Percentiles rank a stretch among this genome's conserved stretches.
These are phyloP conservation scores for Diaporthe citrichinensis DNA, from an alignment of 2,329 filamentous ascomycete species.

Conservation along the genomic window DNA sequence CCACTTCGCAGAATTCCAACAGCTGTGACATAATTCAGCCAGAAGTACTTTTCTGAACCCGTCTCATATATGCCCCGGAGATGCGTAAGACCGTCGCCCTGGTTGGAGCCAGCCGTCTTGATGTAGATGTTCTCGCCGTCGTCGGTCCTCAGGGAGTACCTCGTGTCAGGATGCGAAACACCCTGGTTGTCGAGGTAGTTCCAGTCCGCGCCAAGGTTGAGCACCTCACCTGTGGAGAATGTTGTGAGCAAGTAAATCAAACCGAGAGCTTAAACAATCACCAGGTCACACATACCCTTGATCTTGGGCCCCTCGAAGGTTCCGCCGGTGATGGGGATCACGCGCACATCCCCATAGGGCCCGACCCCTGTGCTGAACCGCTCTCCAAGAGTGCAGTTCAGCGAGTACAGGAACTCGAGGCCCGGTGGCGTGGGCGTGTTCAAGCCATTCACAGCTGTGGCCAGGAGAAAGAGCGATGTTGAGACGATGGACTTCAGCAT, in stretches of 20 bases:
- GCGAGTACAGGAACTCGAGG: conserved; percentile 48
- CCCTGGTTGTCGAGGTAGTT: conserved; percentile 46
- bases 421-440: conserved; percentile 42
- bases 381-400: conserved; percentile 47
- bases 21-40: conserved; percentile 51
- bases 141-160: conserved; percentile 49
- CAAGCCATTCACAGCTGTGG: conserved; percentile 1
- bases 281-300: conserved; percentile 40
- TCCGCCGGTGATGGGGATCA: conserved; percentile 49
- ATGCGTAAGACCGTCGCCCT: conserved; percentile 46
- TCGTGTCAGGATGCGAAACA: conserved; percentile 50
- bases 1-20: conserved; percentile 46
- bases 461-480: neutral
- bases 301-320: conserved; percentile 48
- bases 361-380: conserved; percentile 45
- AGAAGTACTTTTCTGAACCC: conserved; percentile 48
- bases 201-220: conserved; percentile 50
- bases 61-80: conserved; percentile 48
- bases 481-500: conserved; percentile 15
- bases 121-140: conserved; percentile 51
- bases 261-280: neutral
- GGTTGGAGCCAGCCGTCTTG: conserved; percentile 48
- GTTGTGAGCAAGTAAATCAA: conserved; percentile 18
- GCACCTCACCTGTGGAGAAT: conserved; percentile 45
- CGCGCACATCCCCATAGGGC: conserved; percentile 45